Evolutionary conservation across 2,329 filamentous ascomycete species (phyloP), one percentile per base, ranked within the genome.

Genomic region (Aspergillus ruber): DNA sequence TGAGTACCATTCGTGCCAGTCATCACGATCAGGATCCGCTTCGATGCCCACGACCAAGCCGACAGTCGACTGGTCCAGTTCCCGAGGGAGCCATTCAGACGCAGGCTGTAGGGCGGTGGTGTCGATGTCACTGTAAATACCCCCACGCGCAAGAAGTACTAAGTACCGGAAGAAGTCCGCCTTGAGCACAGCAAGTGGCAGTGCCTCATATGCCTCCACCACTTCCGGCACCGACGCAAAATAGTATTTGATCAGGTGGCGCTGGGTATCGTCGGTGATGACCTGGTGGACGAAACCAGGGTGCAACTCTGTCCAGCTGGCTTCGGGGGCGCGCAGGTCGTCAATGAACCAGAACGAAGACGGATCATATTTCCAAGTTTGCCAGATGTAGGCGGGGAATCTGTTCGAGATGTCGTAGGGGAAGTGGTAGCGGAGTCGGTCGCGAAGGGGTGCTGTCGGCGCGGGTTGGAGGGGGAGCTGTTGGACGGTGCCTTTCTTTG

Each of bases 371-470:
- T 94, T 96, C 93, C 93, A 98, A 12, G 93, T 98, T 76, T 98
- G 93, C 93, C 93, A 98, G 64, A 98, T 94, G 74, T 95, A 97
- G 48, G 90, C 90, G 3, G 93, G 93, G 68, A 97, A 97, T 68
- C 91, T 95, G 58, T 77, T 71, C 62, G 90, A 83, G 53, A 91
- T 78, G 62, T 95, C 87, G 76, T 97, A 98, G 17, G 90, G 89
- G 69, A 93, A 97, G 59, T 94, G 87, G 74, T 95, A 96, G 45
- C 84, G 85, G 48, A 98, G 81, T 72, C 93, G 80, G 54, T 95
- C 74, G 80, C 86, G 76, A 45, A 90, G 77, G 13, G 86, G 83
- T 71, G 87, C 83, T 63, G 78, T 80, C 49, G 83, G 82, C 63
- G 88, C 77, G 66, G 91, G 85, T 46, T 83, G 77, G 56, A 89